A percentile compares a stretch with the other conserved stretches of the same genome.
phyloP scores from a whole-genome alignment of 495 filamentous ascomycete genomes.

The Daldinia caldariorum region DNA sequence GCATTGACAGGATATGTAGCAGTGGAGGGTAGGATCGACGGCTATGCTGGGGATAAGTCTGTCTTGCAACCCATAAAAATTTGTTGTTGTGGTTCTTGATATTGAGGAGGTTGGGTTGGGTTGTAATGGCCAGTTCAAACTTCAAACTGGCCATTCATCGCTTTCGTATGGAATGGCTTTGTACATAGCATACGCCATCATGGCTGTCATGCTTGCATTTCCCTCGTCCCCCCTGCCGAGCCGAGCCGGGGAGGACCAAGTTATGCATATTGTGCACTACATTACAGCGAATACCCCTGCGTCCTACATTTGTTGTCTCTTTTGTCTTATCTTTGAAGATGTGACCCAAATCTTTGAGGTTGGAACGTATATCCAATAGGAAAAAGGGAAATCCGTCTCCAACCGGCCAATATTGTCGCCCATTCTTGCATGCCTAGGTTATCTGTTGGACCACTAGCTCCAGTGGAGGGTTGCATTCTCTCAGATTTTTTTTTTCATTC shows the following conservation, averaged over 20 bases:
- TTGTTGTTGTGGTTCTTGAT: neutral
- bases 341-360: conserved; percentile 6
- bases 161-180: neutral
- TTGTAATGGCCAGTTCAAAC: neutral
- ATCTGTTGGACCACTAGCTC: conserved; percentile 8
- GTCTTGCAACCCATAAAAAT: neutral
- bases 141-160: no score
- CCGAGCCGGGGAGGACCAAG: conserved; percentile 26
- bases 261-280: conserved; percentile 18
- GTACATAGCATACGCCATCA: neutral
- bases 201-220: neutral
- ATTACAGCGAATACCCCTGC: conserved; percentile 35
- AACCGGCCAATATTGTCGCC: conserved; percentile 18
- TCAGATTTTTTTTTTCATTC: neutral
- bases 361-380: conserved; percentile 25
- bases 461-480: conserved; percentile 31
- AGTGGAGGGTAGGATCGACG: neutral
- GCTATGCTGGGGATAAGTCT: neutral
- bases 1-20: neutral
- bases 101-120: neutral
- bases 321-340: conserved; percentile 2
- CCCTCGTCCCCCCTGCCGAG: conserved; percentile 29
- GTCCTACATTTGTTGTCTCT: conserved; percentile 24
- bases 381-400: conserved; percentile 10
- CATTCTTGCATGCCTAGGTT: no score